Evolutionary conservation across 768 basidiomycete species (phyloP).

Genomic region (Tephrocybe sp.): DNA sequence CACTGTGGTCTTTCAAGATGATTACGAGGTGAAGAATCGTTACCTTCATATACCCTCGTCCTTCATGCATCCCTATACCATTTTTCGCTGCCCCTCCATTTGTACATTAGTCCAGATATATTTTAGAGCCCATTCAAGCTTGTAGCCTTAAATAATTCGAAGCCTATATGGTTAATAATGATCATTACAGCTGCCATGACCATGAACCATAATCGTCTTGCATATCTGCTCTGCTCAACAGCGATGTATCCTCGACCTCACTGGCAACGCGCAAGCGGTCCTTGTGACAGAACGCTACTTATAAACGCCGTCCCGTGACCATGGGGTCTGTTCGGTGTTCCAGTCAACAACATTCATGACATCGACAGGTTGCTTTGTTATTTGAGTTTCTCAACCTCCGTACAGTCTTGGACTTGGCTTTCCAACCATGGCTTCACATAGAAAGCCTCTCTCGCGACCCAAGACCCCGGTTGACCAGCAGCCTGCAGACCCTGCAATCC

Average conservation of each 20-base stretch:
- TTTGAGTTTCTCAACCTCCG: too few species aligned
- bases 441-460: conserved; percentile 5
- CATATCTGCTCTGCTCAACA: too few species aligned
- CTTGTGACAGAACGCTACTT: neutral
- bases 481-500: conserved; percentile 12
- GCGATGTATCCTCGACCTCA: too few species aligned
- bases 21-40: too few species aligned
- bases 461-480: conserved; percentile 6
- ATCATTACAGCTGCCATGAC: too few species aligned
- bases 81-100: neutral
- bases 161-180: too few species aligned
- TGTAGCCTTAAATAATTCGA: too few species aligned
- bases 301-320: conserved; percentile 14
- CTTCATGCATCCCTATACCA: neutral
- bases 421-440: conserved; percentile 12
- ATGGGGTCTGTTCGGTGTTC: neutral
- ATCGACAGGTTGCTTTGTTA: neutral
- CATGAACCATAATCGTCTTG: too few species aligned
- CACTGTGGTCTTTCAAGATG: too few species aligned
- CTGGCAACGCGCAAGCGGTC: too few species aligned
- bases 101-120: neutral
- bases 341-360: conserved; percentile 7
- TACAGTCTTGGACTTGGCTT: neutral
- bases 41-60: neutral
- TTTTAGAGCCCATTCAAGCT: too few species aligned